phyloP scores from a whole-genome alignment of 169 alveolate genomes.

The Cyclospora cayetanensis region DNA sequence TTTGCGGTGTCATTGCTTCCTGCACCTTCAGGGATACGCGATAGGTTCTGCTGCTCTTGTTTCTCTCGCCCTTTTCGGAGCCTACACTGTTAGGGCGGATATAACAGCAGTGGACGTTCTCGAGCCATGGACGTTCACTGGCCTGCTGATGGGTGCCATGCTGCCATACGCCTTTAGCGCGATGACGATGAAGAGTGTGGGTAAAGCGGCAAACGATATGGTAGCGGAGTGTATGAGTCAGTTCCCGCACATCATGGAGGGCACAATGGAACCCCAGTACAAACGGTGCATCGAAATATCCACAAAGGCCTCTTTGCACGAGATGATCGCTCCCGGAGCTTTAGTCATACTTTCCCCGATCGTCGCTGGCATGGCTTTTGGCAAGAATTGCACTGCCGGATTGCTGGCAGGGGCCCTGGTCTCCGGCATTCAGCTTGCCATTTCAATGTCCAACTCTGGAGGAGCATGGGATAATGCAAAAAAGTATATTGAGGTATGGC shows the following conservation, averaged over 20 bases:
- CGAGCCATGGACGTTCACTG: slow-evolving; percentile 87
- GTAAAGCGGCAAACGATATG: slow-evolving; percentile 90
- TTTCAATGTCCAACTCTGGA: slow-evolving; percentile 89
- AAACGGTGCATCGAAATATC: slow-evolving; percentile 85
- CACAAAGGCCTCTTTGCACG: slow-evolving; percentile 87
- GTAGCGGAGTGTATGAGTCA: slow-evolving; percentile 88
- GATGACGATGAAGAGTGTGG: slow-evolving; percentile 92
- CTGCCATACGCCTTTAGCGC: slow-evolving; percentile 92
- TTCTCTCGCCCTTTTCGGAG: slow-evolving; percentile 91
- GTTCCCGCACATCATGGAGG: slow-evolving; percentile 83
- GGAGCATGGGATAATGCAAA: slow-evolving; percentile 95
- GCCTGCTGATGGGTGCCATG: slow-evolving; percentile 91
- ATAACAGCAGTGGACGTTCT: slow-evolving; percentile 79
- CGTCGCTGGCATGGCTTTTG: slow-evolving; percentile 83
- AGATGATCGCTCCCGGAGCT: slow-evolving; percentile 90
- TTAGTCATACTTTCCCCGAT: slow-evolving; percentile 86
- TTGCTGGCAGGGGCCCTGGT: slow-evolving; percentile 91
- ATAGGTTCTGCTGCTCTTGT: slow-evolving; percentile 93
- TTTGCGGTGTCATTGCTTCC: too few species aligned
- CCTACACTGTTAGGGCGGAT: slow-evolving; percentile 87
- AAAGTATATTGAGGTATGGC: slow-evolving; percentile 86
- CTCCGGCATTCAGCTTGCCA: slow-evolving; percentile 90
- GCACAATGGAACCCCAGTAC: slow-evolving; percentile 86
- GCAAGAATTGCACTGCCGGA: slow-evolving; percentile 91
- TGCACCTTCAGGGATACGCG: slow-evolving; percentile 92